Evolutionary conservation across 768 basidiomycete genomes (phyloP).

Genomic region (Agrocybe praecox): DNA sequence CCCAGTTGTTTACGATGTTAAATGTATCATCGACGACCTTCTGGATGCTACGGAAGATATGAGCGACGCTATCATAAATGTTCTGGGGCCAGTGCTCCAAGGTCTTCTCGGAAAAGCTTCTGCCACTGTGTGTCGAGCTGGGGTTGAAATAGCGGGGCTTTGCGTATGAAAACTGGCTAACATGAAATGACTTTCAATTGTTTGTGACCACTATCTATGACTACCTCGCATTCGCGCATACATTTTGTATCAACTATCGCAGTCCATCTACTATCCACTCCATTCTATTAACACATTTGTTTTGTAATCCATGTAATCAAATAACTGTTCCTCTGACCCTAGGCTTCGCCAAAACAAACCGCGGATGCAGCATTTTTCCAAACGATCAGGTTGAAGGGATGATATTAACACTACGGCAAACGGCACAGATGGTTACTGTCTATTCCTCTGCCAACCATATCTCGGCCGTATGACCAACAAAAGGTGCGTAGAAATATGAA

Average conservation of each 20-base stretch:
- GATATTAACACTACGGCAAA: too few species aligned
- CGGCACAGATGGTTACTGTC: neutral
- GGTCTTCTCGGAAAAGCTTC: conserved; percentile 26
- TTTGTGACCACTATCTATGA: conserved; percentile 23
- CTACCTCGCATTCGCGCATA: conserved; percentile 25
- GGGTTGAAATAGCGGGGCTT: conserved; percentile 28
- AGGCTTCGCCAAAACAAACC: too few species aligned
- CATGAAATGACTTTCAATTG: conserved; percentile 20
- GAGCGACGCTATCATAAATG: conserved; percentile 48
- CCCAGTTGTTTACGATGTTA: conserved; percentile 59
- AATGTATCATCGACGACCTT: conserved; percentile 57
- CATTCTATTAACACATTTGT: conserved; percentile 22
- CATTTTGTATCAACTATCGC: conserved; percentile 32
- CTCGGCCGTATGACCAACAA: conserved; percentile 66
- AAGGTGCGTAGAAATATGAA: conserved; percentile 62
- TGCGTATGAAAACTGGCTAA: conserved; percentile 27
- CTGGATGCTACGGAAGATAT: conserved; percentile 52
- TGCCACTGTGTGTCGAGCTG: conserved; percentile 28
- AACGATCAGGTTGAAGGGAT: too few species aligned
- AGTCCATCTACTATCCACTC: conserved; percentile 23
- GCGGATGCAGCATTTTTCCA: conserved; percentile 24
- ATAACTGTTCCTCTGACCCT: conserved; percentile 9
- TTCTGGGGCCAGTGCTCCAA: conserved; percentile 37
- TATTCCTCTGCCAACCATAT: conserved; percentile 49
- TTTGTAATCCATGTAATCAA: conserved; percentile 25